A percentile compares a stretch with the other conserved stretches of the same genome.
phyloP scores from a whole-genome alignment of 768 basidiomycete genomes.

The Russula sp. region DNA sequence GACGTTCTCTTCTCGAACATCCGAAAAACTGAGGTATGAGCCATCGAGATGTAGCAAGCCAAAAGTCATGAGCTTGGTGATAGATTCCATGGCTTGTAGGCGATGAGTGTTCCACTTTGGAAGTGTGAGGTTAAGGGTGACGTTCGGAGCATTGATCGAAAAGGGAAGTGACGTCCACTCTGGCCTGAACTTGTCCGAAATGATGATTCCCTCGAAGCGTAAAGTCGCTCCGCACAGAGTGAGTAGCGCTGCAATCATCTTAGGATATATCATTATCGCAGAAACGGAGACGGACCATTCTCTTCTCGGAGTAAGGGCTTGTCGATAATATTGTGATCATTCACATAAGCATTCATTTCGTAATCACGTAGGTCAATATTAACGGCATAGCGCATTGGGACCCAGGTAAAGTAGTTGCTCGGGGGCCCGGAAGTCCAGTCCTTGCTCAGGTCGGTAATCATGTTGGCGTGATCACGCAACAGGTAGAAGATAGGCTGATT shows the following conservation, averaged over 20 bases:
- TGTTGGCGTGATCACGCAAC: conserved; percentile 89
- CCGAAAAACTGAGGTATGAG: conserved; percentile 68
- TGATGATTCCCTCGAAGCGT: conserved; percentile 47
- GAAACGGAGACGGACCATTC: conserved; percentile 52
- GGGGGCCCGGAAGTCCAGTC: conserved; percentile 88
- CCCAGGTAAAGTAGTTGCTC: conserved; percentile 72
- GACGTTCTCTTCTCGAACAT: conserved; percentile 60
- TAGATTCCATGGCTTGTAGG: conserved; percentile 55
- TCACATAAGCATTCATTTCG: conserved; percentile 74
- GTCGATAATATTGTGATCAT: conserved; percentile 97
- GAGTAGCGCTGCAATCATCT: conserved; percentile 54
- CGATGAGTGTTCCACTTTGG: conserved; percentile 89
- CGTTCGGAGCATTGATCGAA: conserved; percentile 49
- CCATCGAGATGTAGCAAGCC: conserved; percentile 53
- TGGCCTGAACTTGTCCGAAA: conserved; percentile 68
- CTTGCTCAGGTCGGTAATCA: conserved; percentile 87
- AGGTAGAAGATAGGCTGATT: conserved; percentile 69
- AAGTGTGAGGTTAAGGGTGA: conserved; percentile 55
- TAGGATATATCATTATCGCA: background rate
- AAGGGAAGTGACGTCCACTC: conserved; percentile 65
- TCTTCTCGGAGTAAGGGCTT: conserved; percentile 75
- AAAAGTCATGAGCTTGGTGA: conserved; percentile 57
- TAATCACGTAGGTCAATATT: conserved; percentile 70
- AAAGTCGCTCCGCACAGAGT: conserved; percentile 56
- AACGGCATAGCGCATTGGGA: conserved; percentile 74